phyloP scores from a whole-genome alignment of 2,329 filamentous ascomycete species.

The Metarhizium anisopliae region DNA sequence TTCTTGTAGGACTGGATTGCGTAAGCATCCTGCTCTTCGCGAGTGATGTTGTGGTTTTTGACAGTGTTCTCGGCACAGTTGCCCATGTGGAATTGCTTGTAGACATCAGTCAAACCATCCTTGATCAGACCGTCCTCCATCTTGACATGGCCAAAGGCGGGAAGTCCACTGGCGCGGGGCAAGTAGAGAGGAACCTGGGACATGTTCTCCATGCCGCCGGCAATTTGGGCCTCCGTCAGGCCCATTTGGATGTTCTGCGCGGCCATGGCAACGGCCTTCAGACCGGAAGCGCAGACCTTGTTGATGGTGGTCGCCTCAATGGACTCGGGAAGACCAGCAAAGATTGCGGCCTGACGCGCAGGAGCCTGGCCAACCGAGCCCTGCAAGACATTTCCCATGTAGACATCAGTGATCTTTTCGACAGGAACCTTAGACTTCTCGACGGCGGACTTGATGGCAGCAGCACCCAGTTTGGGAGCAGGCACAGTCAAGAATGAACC shows the following conservation, averaged over 20 bases:
- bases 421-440: conserved; percentile 76
- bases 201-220: conserved; percentile 99
- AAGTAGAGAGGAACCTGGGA: conserved; percentile 86
- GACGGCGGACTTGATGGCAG: conserved; percentile 85
- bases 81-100: conserved; percentile 96
- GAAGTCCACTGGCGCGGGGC: conserved; percentile 69
- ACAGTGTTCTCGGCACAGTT: conserved; percentile 93
- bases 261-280: conserved; percentile 85
- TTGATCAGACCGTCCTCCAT: conserved; percentile 89
- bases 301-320: conserved; percentile 91
- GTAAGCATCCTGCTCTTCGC: conserved; percentile 85
- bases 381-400: conserved; percentile 94
- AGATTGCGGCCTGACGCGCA: conserved; percentile 81
- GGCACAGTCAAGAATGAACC: conserved; percentile 76
- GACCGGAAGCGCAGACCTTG: conserved; percentile 92
- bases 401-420: conserved; percentile 80
- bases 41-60: conserved; percentile 71
- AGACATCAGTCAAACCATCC: conserved; percentile 92
- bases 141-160: conserved; percentile 78
- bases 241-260: conserved; percentile 94
- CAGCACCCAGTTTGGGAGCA: conserved; percentile 80
- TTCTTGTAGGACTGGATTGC: conserved; percentile 84
- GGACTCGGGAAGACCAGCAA: conserved; percentile 71
- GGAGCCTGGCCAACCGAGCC: conserved; percentile 80
- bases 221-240: conserved; percentile 77